Conservation (phyloP, 768 basidiomycete species). For the Leucogyrophana mollusca region DNA sequence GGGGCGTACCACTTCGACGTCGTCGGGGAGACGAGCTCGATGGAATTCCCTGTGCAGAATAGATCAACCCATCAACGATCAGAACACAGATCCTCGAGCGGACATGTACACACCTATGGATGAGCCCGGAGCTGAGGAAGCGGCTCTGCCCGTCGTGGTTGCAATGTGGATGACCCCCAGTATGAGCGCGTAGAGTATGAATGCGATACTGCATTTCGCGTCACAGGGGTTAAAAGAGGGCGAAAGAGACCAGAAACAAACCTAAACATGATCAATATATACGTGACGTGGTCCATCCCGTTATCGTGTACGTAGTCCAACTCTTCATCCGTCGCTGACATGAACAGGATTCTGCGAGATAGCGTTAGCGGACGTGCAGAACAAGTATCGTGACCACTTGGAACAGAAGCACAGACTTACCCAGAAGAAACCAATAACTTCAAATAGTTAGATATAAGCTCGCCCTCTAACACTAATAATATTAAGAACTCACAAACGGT, state of each 20-base stretch:
- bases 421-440: constrained; percentile 75
- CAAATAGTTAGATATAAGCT: no score
- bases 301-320: constrained; percentile 62
- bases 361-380: background rate
- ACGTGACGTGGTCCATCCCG: constrained; percentile 91
- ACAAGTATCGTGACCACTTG: no score
- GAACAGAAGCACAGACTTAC: constrained; percentile 35
- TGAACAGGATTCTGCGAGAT: constrained; percentile 69
- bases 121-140: constrained; percentile 12
- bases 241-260: constrained; percentile 24
- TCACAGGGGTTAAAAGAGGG: background rate
- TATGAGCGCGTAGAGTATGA: constrained; percentile 74
- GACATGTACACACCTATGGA: background rate
- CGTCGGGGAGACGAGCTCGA: constrained; percentile 39
- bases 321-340: constrained; percentile 94
- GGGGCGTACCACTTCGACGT: constrained; percentile 64
- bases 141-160: constrained; percentile 53
- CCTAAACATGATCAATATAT: constrained; percentile 83
- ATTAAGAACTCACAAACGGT: constrained; percentile 71
- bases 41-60: constrained; percentile 26
- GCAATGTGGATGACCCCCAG: constrained; percentile 72
- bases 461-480: no score
- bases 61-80: constrained; percentile 4
- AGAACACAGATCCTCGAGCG: no score
- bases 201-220: constrained; percentile 57